These are phyloP conservation scores for Pythium monospermum DNA, from an alignment of 352 stramenopile genomes.

Conservation along the genomic window DNA sequence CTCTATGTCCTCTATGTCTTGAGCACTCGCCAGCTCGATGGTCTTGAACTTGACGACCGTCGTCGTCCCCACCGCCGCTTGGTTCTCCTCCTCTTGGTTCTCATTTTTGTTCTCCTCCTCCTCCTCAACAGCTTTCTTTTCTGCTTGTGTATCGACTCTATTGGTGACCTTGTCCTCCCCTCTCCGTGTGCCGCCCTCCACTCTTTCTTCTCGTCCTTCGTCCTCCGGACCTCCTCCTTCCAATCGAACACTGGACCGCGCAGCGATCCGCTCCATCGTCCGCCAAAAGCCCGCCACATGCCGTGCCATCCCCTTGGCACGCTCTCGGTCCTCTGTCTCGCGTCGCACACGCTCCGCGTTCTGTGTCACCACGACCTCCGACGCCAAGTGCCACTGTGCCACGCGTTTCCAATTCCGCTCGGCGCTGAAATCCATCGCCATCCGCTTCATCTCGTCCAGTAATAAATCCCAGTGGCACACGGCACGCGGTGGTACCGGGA, in stretches of 20 bases:
- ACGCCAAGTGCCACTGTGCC: slow-evolving; percentile 53
- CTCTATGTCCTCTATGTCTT: slow-evolving; percentile 16
- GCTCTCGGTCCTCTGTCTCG: slow-evolving; percentile 59
- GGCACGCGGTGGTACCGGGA: slow-evolving; percentile 40
- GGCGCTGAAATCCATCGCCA: slow-evolving; percentile 95
- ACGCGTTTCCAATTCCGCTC: slow-evolving; percentile 95
- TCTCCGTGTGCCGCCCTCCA: too few species aligned
- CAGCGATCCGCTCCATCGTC: slow-evolving; percentile 80
- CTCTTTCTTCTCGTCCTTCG: too few species aligned
- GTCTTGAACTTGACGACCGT: slow-evolving; percentile 11
- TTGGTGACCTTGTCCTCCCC: too few species aligned
- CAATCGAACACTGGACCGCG: slow-evolving; percentile 67
- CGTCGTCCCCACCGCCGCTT: neutral
- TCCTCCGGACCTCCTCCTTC: slow-evolving; percentile 34
- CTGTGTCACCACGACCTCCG: slow-evolving; percentile 55
- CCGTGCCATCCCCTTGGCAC: slow-evolving; percentile 57
- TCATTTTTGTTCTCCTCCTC: too few species aligned
- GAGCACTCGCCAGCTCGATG: slow-evolving; percentile 14
- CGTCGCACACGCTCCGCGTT: slow-evolving; percentile 64
- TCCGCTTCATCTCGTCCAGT: slow-evolving; percentile 96
- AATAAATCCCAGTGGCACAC: slow-evolving; percentile 92
- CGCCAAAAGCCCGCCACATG: slow-evolving; percentile 81
- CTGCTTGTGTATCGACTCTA: too few species aligned
- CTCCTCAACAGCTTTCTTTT: too few species aligned
- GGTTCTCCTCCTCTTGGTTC: too few species aligned